Evolutionary conservation across 1,284 basidiomycete genomes (phyloP), one percentile per base, ranked within the genome.

Genomic region (Cronartium ribicola): DNA sequence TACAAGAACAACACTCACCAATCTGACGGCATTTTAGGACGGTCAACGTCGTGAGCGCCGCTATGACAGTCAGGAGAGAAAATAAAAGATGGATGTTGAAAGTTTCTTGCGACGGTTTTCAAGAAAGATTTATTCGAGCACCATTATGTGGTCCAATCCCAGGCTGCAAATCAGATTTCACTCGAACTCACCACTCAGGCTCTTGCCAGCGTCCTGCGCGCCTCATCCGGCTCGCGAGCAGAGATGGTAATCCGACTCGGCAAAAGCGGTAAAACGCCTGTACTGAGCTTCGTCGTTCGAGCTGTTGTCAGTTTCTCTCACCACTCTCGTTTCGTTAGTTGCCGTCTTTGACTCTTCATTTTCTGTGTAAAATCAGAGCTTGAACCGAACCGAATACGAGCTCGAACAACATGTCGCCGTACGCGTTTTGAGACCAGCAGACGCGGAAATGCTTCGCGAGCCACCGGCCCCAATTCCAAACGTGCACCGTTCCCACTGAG

Each of bases 401-500:
- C 62, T 73, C 7, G 70, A 66, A 1, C 84, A 84, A 76, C 82
- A 83, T 68, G 78, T 84, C 40, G 79, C 80, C 22, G 81, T 84
- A 43, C 79, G 90, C 66, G 87, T 96, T 5, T 84, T 93, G 83
- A 87, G 87, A 64, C 87, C 88, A 0, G 83, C 84, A 0, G 89
- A 94, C 74, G 87, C 91, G 14, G 86, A 85, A 20, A 86, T 85
- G 75, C 84, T 95, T 70, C 85, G 84, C 20, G 92, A 95, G 80
- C 93, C 92, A 0, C 81, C 91, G 77, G 94, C 92, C 81, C 92
- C 93, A 0, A 88, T 90, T 59, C 91, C 92, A 6, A 90, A 95
- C 79, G 93, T 93, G 77, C 75, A 86, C 80, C 76, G 76, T 60
- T 41, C 29, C 29, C 14, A 37, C 29, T 10, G 14, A 66, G 43